phyloP scores from a whole-genome alignment of 2,329 filamentous ascomycete species.

The Polytolypa hystricis region DNA sequence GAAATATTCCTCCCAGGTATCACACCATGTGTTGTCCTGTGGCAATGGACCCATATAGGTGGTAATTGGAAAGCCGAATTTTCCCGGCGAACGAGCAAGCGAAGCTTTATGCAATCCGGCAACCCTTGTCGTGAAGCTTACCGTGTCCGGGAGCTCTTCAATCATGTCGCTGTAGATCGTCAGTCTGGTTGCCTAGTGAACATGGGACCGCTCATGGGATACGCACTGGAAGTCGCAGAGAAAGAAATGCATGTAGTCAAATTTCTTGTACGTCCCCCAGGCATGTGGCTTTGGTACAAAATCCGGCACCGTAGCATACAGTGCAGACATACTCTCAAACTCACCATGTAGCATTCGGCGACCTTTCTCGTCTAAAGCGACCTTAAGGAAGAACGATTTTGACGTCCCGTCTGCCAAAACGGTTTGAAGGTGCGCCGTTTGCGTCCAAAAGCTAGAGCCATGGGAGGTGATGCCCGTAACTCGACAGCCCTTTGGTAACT shows the following conservation, averaged over 20 bases:
- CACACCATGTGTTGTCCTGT: slow-evolving; percentile 23
- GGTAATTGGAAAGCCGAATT: slow-evolving; percentile 19
- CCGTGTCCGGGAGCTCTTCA: slow-evolving; percentile 20
- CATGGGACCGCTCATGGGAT: too few relatives aligned
- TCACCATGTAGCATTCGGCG: slow-evolving; percentile 29
- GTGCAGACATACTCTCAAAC: slow-evolving; percentile 30
- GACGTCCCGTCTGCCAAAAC: neutral
- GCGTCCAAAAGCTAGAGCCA: neutral
- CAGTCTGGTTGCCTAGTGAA: too few relatives aligned
- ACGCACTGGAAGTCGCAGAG: slow-evolving; percentile 32
- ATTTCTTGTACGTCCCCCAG: slow-evolving; percentile 26
- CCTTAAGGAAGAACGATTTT: neutral
- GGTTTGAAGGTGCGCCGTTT: neutral
- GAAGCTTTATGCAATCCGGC: slow-evolving; percentile 21
- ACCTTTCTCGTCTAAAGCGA: slow-evolving; percentile 14
- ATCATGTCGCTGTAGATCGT: too few relatives aligned
- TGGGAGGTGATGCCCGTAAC: neutral
- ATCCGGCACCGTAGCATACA: slow-evolving; percentile 25
- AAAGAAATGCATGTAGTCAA: slow-evolving; percentile 31
- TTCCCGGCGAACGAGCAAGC: slow-evolving; percentile 24
- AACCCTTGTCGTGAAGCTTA: slow-evolving; percentile 16
- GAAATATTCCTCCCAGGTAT: slow-evolving; percentile 32
- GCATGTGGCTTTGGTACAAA: slow-evolving; percentile 34
- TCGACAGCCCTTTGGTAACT: neutral
- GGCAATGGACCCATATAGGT: slow-evolving; percentile 20